Conservation (phyloP, 2,329 filamentous ascomycete genomes). For the Fusarium avenaceum region DNA sequence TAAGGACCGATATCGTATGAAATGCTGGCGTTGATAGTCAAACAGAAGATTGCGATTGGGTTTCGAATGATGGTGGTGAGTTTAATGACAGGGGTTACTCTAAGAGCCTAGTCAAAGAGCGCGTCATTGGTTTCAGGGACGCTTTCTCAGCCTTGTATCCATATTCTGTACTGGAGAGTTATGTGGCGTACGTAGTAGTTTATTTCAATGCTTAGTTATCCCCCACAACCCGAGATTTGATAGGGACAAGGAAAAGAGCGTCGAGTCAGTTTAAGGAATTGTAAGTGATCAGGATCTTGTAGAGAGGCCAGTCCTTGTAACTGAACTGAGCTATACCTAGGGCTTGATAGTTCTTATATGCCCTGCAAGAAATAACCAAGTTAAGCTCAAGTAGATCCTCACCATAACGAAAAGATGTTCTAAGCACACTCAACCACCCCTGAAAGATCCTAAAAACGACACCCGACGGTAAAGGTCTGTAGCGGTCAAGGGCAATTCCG, state of each 20-base stretch:
- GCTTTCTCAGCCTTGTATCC: constrained; percentile 33
- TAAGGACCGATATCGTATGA: constrained; percentile 8
- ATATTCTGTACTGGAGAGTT: neutral
- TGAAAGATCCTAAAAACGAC: constrained; percentile 1
- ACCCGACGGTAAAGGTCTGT: constrained; percentile 1
- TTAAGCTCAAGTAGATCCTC: constrained; percentile 1
- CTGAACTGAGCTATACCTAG: too few relatives aligned
- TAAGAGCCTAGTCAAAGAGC: constrained; percentile 28
- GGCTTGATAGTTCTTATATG: too few relatives aligned
- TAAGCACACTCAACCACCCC: constrained; percentile 9
- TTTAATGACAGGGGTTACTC: constrained; percentile 25
- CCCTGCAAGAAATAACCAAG: neutral
- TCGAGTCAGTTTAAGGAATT: constrained; percentile 3
- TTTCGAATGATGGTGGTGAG: constrained; percentile 11
- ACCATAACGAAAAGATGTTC: neutral
- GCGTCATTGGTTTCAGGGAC: constrained; percentile 44
- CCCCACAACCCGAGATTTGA: constrained; percentile 40
- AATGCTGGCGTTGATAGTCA: constrained; percentile 12
- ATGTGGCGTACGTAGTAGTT: constrained; percentile 4
- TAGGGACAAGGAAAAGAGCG: constrained; percentile 20
- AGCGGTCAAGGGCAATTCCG: constrained; percentile 39
- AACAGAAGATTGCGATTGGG: constrained; percentile 12
- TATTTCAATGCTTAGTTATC: constrained; percentile 3
- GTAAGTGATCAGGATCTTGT: neutral
- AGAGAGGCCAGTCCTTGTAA: neutral